Evolutionary conservation across 768 basidiomycete species (phyloP).

Genomic region (Lactifluus hygrophoroides): DNA sequence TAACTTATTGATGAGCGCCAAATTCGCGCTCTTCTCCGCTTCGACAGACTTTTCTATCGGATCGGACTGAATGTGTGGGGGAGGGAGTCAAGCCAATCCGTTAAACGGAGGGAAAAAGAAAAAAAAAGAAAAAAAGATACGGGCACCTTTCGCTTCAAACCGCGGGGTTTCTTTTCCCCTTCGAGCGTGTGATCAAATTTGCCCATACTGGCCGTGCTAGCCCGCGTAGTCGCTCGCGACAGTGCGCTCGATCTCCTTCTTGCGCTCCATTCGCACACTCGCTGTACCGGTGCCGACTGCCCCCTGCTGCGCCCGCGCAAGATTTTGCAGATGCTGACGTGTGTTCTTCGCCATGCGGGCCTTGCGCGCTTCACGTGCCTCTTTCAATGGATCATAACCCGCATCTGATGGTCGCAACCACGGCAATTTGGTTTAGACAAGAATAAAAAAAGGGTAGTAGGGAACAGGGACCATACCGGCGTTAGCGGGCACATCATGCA

Average conservation of each 20-base stretch:
- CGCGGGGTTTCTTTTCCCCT: conserved; percentile 82
- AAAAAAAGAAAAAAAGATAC: neutral
- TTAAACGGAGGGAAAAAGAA: too few relatives aligned
- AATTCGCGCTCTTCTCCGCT: conserved; percentile 62
- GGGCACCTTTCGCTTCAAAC: conserved; percentile 85
- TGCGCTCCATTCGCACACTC: conserved; percentile 51
- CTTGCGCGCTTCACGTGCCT: conserved; percentile 72
- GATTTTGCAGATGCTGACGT: conserved; percentile 63
- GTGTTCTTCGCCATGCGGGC: conserved; percentile 79
- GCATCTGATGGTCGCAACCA: conserved; percentile 40
- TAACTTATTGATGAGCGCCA: conserved; percentile 70
- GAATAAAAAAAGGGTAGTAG: neutral
- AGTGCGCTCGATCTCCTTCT: conserved; percentile 66
- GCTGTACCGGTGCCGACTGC: conserved; percentile 27
- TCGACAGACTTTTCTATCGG: conserved; percentile 59
- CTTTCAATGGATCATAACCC: conserved; percentile 71
- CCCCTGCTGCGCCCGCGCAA: conserved; percentile 50
- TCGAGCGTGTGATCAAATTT: conserved; percentile 85
- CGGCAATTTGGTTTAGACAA: too few relatives aligned
- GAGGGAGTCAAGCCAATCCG: too few relatives aligned
- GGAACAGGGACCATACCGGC: conserved; percentile 51
- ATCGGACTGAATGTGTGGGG: too few relatives aligned
- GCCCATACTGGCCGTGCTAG: conserved; percentile 93
- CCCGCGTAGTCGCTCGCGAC: conserved; percentile 66
- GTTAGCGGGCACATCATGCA: conserved; percentile 80